Evolutionary conservation across 192 early-diverging fungal genomes (phyloP).

Genomic region (Kickxella alabastrina): DNA sequence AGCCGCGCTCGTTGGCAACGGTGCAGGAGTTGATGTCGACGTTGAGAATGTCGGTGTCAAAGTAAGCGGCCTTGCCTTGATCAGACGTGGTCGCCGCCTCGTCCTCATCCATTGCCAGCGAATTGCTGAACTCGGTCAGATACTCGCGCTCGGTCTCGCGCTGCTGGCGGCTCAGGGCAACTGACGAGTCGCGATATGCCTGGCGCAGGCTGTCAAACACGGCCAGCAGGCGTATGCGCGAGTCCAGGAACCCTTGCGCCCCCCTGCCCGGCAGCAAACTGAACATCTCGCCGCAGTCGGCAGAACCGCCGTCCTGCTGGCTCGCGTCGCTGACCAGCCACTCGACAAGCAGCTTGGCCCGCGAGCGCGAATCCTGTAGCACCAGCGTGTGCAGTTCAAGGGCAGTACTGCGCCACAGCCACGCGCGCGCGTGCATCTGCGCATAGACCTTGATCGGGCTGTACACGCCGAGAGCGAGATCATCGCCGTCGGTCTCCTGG

Average conservation of each 20-base stretch:
- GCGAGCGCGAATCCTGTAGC: constrained; percentile 42
- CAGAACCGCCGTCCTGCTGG: constrained; percentile 6
- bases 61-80: constrained; percentile 53
- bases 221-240: constrained; percentile 44
- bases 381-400: constrained; percentile 79
- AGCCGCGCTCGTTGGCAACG: constrained; percentile 56
- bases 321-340: constrained; percentile 46
- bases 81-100: constrained; percentile 19
- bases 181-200: constrained; percentile 35
- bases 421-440: constrained; percentile 79
- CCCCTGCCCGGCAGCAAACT: constrained; percentile 12
- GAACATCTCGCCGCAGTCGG: constrained; percentile 17
- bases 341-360: constrained; percentile 41
- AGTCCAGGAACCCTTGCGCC: constrained; percentile 25
- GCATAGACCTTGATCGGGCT: constrained; percentile 34
- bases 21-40: constrained; percentile 53
- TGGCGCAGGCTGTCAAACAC: constrained; percentile 42
- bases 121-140: not conserved
- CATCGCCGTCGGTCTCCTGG: constrained; percentile 10
- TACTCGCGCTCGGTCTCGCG: constrained; percentile 22
- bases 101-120: constrained; percentile 27
- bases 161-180: constrained; percentile 18
- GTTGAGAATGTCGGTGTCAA: constrained; percentile 70
- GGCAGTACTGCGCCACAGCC: constrained; percentile 82
- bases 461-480: constrained; percentile 6